These are phyloP conservation scores for Plantago coronopus DNA, from an alignment of 305 asterid species.

Conservation along the genomic window DNA sequence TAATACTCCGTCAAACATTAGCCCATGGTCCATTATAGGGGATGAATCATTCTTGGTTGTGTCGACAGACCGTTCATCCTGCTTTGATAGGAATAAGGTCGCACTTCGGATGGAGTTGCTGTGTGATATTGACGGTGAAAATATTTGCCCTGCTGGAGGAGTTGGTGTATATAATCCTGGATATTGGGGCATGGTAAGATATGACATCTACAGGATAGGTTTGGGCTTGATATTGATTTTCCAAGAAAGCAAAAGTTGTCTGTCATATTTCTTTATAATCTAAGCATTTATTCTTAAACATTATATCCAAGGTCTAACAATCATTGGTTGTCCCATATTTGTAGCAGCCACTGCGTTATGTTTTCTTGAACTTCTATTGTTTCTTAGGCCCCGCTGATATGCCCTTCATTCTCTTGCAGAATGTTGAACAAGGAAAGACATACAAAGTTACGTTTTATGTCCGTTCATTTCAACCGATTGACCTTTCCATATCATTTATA, in stretches of 20 bases:
- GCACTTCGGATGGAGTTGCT: constrained; percentile 77
- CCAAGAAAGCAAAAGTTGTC: neutral
- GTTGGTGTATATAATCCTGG: constrained; percentile 95
- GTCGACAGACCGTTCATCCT: constrained; percentile 79
- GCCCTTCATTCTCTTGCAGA: constrained; percentile 42
- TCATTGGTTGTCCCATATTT: neutral
- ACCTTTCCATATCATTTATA: constrained; percentile 56
- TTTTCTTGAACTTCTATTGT: too few species aligned
- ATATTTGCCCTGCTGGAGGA: constrained; percentile 67
- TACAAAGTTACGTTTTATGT: constrained; percentile 63
- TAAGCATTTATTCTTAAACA: neutral
- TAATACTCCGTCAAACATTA: constrained; percentile 73
- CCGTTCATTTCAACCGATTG: constrained; percentile 53
- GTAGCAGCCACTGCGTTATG: neutral
- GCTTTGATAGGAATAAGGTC: constrained; percentile 72
- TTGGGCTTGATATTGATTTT: neutral
- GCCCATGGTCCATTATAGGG: constrained; percentile 81
- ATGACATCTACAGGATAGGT: neutral
- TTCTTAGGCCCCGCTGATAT: neutral
- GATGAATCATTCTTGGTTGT: constrained; percentile 53
- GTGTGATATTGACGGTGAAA: constrained; percentile 49
- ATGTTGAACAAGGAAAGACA: constrained; percentile 68
- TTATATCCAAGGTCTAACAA: neutral
- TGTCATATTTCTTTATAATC: neutral
- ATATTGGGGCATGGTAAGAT: constrained; percentile 92